Conservation (phyloP, 106 monocot species). For the Acanthochlamys bracteata region DNA sequence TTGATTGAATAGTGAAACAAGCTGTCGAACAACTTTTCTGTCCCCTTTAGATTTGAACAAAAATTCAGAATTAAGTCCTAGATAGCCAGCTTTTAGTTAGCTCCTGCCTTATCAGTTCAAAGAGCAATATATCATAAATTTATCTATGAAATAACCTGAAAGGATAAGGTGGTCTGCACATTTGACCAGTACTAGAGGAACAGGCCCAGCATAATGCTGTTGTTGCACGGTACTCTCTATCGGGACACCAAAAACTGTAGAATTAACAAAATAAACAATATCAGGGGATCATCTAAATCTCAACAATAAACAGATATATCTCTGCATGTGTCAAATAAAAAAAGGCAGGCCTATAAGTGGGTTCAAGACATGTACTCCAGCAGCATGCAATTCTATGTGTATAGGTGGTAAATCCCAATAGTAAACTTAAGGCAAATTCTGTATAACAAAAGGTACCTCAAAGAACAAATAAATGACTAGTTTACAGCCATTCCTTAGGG, state of each 20-base stretch:
- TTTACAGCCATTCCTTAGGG: too few relatives aligned
- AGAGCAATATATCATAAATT: not conserved
- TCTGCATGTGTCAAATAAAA: not conserved
- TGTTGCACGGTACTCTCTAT: constrained; percentile 66
- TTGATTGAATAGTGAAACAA: constrained; percentile 80
- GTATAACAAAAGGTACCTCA: too few relatives aligned
- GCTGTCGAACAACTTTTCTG: constrained; percentile 48
- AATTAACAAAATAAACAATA: not conserved
- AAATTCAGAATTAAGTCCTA: constrained; percentile 64
- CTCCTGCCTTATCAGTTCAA: not conserved
- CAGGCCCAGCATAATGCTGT: constrained; percentile 51
- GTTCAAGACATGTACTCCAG: not conserved
- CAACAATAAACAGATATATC: not conserved
- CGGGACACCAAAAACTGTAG: constrained; percentile 80
- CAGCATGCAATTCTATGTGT: not conserved
- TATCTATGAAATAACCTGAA: constrained; percentile 41
- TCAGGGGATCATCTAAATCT: not conserved
- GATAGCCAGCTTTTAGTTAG: constrained; percentile 2
- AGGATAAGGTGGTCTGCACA: constrained; percentile 81
- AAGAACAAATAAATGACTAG: too few relatives aligned
- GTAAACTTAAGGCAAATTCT: too few relatives aligned
- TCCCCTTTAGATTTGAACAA: constrained; percentile 84
- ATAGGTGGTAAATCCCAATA: too few relatives aligned
- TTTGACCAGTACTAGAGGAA: constrained; percentile 71
- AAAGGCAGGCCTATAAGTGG: too few relatives aligned